Evolutionary conservation across 257 asterid species (phyloP).

Genomic region (Nicotiana knightiana): DNA sequence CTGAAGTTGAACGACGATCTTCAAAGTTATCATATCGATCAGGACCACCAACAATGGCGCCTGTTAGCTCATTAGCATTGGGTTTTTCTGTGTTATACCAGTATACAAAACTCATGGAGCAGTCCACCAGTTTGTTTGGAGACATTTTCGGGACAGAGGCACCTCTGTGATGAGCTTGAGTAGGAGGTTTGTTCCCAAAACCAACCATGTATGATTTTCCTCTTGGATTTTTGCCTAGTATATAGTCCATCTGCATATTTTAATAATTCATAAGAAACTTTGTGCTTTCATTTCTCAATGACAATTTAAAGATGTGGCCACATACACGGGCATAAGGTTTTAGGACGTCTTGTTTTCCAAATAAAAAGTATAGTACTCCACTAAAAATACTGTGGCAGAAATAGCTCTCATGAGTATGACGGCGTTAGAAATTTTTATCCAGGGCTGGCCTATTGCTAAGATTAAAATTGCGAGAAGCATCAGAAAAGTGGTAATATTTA

Average conservation of each 20-base stretch:
- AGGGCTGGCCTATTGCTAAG: neutral
- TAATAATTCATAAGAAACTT: neutral
- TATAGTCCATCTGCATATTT: conserved; percentile 54
- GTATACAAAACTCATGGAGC: conserved; percentile 53
- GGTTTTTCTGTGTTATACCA: conserved; percentile 43
- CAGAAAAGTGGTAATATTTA: neutral
- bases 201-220: conserved; percentile 85
- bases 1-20: conserved; percentile 47
- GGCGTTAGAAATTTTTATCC: neutral
- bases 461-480: neutral
- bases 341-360: no score
- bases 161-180: conserved; percentile 84
- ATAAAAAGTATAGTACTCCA: no score
- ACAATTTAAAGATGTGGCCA: neutral
- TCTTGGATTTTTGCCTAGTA: conserved; percentile 59
- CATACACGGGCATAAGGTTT: no score
- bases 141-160: conserved; percentile 61
- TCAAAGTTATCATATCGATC: conserved; percentile 47
- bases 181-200: conserved; percentile 66
- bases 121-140: conserved; percentile 20
- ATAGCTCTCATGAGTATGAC: neutral
- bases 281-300: neutral
- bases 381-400: neutral
- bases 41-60: conserved; percentile 86
- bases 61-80: conserved; percentile 71